phyloP scores from a whole-genome alignment of 306 rosid species.

The Trifolium fragiferum region DNA sequence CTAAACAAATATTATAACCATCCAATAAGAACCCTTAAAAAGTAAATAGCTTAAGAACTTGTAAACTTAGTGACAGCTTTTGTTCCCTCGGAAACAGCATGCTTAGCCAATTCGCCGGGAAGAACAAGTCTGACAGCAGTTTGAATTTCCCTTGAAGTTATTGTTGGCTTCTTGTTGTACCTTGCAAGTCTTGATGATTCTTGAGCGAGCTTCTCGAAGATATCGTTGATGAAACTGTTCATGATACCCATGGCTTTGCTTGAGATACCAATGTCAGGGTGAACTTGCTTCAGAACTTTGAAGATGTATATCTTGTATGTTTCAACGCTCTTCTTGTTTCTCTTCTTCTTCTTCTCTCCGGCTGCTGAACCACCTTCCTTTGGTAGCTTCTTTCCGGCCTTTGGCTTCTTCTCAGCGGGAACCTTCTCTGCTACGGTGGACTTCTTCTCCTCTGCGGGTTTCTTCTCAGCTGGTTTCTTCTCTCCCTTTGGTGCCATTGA shows the following conservation, averaged over 20 bases:
- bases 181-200: neutral
- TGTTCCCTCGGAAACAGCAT: neutral
- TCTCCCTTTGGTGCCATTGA: slow-evolving; percentile 65
- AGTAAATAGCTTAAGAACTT: neutral
- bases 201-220: neutral
- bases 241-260: neutral
- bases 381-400: slow-evolving; percentile 76
- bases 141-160: neutral
- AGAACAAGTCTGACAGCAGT: neutral
- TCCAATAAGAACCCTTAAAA: too few relatives aligned
- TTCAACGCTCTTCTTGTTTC: slow-evolving; percentile 16
- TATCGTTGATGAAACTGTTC: neutral
- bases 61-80: neutral
- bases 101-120: neutral
- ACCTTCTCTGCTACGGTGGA: slow-evolving; percentile 62
- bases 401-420: slow-evolving; percentile 73
- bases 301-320: neutral
- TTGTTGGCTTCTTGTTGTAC: neutral
- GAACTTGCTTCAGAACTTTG: neutral
- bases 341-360: slow-evolving; percentile 75
- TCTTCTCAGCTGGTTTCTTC: slow-evolving; percentile 66
- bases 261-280: neutral
- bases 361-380: slow-evolving; percentile 56
- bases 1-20: too few relatives aligned
- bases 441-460: slow-evolving; percentile 71